phyloP scores from a whole-genome alignment of 2,329 filamentous ascomycete genomes.

The Fusarium miscanthi region DNA sequence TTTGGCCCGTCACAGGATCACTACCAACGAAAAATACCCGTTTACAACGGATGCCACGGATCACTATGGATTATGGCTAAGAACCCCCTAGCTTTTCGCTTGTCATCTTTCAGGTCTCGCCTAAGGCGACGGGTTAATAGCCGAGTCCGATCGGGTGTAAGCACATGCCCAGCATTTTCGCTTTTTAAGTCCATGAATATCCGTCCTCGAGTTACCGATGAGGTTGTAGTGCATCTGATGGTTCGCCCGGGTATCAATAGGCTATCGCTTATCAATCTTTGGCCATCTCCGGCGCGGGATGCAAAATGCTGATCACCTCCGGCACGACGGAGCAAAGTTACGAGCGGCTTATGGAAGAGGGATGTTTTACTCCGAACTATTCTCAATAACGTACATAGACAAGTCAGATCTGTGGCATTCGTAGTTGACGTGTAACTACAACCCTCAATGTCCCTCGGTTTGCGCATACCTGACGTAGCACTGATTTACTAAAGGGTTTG shows the following conservation, averaged over 20 bases:
- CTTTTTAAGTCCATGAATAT: constrained; percentile 28
- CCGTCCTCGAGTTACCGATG: constrained; percentile 6
- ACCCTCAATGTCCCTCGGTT: not conserved
- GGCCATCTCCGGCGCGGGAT: not conserved
- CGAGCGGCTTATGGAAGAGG: constrained; percentile 6
- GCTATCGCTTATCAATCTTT: constrained; percentile 23
- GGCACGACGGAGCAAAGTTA: constrained; percentile 21
- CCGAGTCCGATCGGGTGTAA: constrained; percentile 43
- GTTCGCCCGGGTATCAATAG: constrained; percentile 10
- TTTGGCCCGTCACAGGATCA: constrained; percentile 43
- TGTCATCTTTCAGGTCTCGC: constrained; percentile 3
- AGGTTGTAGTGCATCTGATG: constrained; percentile 8
- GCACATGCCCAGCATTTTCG: constrained; percentile 36
- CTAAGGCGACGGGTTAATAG: constrained; percentile 15
- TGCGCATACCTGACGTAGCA: constrained; percentile 14
- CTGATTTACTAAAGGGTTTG: constrained; percentile 4
- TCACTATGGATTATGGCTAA: constrained; percentile 35
- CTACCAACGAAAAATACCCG: constrained; percentile 46
- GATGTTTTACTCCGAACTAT: not conserved
- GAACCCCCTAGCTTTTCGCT: constrained; percentile 34
- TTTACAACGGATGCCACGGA: constrained; percentile 45
- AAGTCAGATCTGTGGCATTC: not conserved
- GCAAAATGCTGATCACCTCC: constrained; percentile 12
- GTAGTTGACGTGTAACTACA: not conserved
- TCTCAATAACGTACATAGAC: not conserved